Base-by-base conservation (phyloP, 805 yeast genomes). In the Scheffersomyces amazonensis region DNA sequence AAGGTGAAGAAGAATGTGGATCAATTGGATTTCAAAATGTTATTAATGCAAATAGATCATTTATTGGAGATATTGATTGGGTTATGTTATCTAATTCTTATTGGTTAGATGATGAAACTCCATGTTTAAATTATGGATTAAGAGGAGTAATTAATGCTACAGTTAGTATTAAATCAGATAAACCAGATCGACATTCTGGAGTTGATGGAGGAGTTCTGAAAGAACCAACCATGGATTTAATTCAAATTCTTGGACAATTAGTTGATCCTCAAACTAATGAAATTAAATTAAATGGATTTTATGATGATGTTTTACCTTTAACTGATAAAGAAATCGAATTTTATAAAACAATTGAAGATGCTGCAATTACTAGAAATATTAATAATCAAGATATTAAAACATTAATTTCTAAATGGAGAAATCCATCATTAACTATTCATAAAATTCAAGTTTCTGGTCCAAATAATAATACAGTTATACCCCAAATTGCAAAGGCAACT, bases 1-100 rank as follows among this genome's bases (percentile, higher is more conserved):
- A 91, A 62, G 99, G 99, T 32, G 96, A 89, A 58, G 99, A 93
- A 61, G 99, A 91, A 58, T 76, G 87, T 40, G 98, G 97, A 1
- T 87, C 96, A 0, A 76, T 75, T 50, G 96, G 97, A 0, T 88
- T 91, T 55, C 80, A 81, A 50, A 72, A 78, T 3, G 80, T 83
- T 0, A 75, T 91, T n/a, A 51, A 54, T 18, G 56, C 70, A 22
- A 63, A 82, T 51, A 67, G 71, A 39, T 59, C 58, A 1, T 42
- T 76, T 4, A 79, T 90, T 49, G 67, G 74, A 8, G 56, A 67
- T 7, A 78, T 93, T 40, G 97, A 91, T 63, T 90, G 96, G 95
- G 80, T 91, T 31, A 62, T 91, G 44, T 71, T 91, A 47, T 83
- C 96, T 45, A 91, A 93, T 54, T 87, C 96, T 3, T 88, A 89